Conservation (phyloP, 75 land plant species). For the Cunninghamia lanceolata region DNA sequence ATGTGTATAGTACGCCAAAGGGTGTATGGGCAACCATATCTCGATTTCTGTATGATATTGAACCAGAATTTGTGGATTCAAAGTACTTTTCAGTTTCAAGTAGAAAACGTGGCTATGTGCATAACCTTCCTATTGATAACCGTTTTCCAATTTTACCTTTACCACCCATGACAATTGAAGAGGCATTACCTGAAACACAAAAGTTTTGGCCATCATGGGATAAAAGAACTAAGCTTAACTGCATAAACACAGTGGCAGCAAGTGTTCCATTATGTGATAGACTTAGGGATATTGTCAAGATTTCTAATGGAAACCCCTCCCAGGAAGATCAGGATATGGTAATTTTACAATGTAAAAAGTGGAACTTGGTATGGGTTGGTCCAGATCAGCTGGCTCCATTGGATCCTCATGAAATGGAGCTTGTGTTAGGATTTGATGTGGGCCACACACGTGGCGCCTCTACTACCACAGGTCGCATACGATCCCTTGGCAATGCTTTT, state of each 20-base stretch:
- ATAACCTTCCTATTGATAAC: constrained; percentile 53
- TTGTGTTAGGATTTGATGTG: constrained; percentile 37
- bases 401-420: constrained; percentile 55
- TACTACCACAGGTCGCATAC: constrained; percentile 24
- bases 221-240: constrained; percentile 39
- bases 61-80: constrained; percentile 51
- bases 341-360: constrained; percentile 25
- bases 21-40: constrained; percentile 36
- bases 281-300: constrained; percentile 16
- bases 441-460: constrained; percentile 42
- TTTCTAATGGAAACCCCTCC: constrained; percentile 4
- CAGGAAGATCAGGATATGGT: constrained; percentile 16
- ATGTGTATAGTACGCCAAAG: constrained; percentile 36
- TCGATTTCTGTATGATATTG: constrained; percentile 31
- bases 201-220: constrained; percentile 71
- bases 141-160: constrained; percentile 27
- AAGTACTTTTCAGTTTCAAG: constrained; percentile 46
- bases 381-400: constrained; percentile 39
- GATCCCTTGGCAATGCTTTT: constrained; percentile 48
- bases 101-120: constrained; percentile 59
- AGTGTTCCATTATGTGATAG: constrained; percentile 19
- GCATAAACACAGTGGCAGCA: constrained; percentile 34
- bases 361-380: constrained; percentile 62
- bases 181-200: constrained; percentile 38
- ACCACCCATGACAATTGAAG: constrained; percentile 46